Base-by-base conservation (phyloP, 768 basidiomycete species). In the Trametes meyenii region DNA sequence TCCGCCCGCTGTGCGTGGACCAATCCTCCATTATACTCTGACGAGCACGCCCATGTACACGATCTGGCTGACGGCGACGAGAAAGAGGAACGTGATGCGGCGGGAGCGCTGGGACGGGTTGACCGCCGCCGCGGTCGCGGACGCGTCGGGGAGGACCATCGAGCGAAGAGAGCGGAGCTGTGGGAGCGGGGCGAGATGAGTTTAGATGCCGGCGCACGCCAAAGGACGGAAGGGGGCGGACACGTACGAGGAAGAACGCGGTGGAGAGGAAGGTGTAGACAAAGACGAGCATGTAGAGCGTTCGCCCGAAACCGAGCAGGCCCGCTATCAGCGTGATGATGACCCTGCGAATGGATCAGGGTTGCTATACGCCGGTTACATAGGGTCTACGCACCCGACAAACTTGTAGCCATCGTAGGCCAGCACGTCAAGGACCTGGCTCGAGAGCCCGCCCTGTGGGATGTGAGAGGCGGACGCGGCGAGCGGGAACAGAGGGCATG, bases 401-500 rank as follows among this genome's bases (percentile, higher is more conserved):
- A 99, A 98, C 71, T 99, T 98, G 77, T 98, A 98, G 0, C 97
- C 96, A 5, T 89, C 91, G 71, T 98, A 98, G 0, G 96, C 92
- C 33, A 97, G 76, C 50, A 98, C 75, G 70, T 97, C 94, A 5
- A 90, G 81, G 23, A 92, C 83, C 48, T 91, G 89, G 24, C 78
- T 80, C 8, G 80, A 75, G 21, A 67, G 58, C 7, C 67, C 64
- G 3, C 87, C 88, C 62, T 88, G 83, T 2, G 12, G 12, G 7
- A 21, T 36, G 19, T 38, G 23, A 59, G 23, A 46, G 6, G n/a
- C 4, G 6, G 24, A 26, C 17, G 39, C 10, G 17, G 38, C 1
- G 4, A 13, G 6, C 45, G 21, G 38, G 14, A 33, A 39, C 1
- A 17, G 12, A 26, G 10, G 23, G n/a, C n/a, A n/a, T 24, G 21